Percentiles rank a stretch among this genome's conserved stretches.
These are phyloP conservation scores for Teratosphaeria viscida DNA, from an alignment of 2,329 filamentous ascomycete species.

Conservation along the genomic window DNA sequence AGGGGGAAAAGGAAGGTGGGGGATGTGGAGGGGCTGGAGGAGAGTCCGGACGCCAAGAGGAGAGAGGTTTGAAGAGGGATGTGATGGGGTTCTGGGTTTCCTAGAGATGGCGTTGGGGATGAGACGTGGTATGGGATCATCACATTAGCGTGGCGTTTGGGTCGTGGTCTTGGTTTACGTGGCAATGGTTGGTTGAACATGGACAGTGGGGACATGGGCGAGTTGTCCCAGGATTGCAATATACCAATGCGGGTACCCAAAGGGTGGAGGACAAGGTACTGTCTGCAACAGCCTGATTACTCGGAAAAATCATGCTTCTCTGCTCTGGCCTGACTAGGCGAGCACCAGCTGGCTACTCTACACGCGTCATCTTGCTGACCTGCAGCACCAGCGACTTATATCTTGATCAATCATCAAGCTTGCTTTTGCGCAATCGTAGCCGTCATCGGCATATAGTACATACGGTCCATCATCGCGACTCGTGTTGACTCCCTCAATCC, in stretches of 20 bases:
- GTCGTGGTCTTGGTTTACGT: too few relatives aligned
- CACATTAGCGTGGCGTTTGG: too few relatives aligned
- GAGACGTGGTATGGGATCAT: background rate
- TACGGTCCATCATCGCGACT: background rate
- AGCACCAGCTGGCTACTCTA: background rate
- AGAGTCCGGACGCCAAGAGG: background rate
- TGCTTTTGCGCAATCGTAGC: background rate
- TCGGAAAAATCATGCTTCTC: background rate
- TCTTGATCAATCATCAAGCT: background rate
- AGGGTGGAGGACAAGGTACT: background rate
- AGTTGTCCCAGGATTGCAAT: too few relatives aligned
- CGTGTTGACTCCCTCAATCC: background rate
- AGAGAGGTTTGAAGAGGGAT: background rate
- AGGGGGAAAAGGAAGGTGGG: conserved; percentile 9
- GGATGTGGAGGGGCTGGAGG: background rate
- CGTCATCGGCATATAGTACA: background rate
- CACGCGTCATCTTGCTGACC: background rate
- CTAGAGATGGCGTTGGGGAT: conserved; percentile 11
- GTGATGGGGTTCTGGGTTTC: background rate
- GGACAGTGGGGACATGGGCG: too few relatives aligned
- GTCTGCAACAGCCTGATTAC: background rate
- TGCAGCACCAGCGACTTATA: background rate
- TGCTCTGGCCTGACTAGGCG: background rate
- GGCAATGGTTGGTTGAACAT: too few relatives aligned
- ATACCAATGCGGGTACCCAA: too few relatives aligned